phyloP scores from a whole-genome alignment of 192 early-diverging fungal species.

The Rhizoclosmatium globosum region DNA sequence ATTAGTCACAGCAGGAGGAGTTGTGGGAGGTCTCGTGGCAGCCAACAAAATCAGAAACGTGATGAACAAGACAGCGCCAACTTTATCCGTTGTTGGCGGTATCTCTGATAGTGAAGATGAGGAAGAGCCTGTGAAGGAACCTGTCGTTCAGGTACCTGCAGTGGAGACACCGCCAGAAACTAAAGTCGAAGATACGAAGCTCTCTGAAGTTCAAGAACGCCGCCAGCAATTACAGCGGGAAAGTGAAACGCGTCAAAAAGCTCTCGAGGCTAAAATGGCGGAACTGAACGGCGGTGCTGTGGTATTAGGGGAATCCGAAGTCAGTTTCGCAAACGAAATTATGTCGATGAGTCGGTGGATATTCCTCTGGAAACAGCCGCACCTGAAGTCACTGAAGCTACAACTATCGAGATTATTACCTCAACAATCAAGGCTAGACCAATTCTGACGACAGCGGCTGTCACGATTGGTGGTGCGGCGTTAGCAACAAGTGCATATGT shows the following conservation, averaged over 20 bases:
- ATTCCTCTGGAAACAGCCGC: neutral
- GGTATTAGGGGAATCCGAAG: neutral
- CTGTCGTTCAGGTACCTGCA: neutral
- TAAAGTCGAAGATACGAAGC: too few species aligned
- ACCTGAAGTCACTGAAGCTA: neutral
- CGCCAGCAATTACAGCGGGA: neutral
- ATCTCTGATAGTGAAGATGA: neutral
- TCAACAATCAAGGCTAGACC: constrained; percentile 16
- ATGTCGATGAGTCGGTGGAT: neutral
- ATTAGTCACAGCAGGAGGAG: neutral
- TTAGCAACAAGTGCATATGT: constrained; percentile 53
- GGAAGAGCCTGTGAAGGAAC: neutral
- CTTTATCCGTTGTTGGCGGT: neutral
- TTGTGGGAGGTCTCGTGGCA: neutral
- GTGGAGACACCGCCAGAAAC: too few species aligned
- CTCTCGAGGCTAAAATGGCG: neutral
- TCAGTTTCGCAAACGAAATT: neutral
- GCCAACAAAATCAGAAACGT: neutral
- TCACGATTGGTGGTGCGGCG: constrained; percentile 37
- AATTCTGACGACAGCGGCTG: constrained; percentile 16
- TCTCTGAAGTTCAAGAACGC: too few species aligned
- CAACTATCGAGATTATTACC: neutral
- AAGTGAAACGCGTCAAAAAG: neutral
- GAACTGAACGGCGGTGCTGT: constrained; percentile 11
- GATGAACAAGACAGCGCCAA: neutral